phyloP scores from a whole-genome alignment of 257 asterid species.

The Coffea eugenioides region DNA sequence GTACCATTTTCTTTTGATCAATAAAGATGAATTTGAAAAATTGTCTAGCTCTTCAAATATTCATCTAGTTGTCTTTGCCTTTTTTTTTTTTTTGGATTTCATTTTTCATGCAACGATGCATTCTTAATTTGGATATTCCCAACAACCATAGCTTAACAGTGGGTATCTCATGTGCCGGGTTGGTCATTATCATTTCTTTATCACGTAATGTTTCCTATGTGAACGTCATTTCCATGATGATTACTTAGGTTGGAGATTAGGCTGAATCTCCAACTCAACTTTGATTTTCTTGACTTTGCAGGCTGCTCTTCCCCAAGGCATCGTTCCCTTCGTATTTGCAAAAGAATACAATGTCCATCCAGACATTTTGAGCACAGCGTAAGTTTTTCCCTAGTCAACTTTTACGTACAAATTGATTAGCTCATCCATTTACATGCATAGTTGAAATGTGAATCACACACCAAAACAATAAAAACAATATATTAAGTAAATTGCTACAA shows the following conservation, averaged over 20 bases:
- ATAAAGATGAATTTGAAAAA: background rate
- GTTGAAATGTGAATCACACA: background rate
- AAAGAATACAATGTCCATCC: constrained; percentile 91
- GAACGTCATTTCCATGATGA: background rate
- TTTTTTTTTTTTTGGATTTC: too few species aligned
- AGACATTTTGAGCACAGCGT: constrained; percentile 91
- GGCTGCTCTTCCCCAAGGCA: constrained; percentile 97
- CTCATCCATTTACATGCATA: background rate
- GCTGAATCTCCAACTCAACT: background rate
- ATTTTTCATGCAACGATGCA: background rate
- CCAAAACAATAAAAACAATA: background rate
- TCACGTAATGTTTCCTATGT: constrained; percentile 1
- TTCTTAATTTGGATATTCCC: background rate
- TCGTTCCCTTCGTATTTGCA: constrained; percentile 87
- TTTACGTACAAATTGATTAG: background rate
- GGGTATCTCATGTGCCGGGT: background rate
- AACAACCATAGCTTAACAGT: background rate
- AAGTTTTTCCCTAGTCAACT: constrained; percentile 24
- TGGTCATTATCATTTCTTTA: background rate
- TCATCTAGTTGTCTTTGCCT: background rate
- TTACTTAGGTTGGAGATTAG: background rate
- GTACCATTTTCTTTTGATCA: background rate
- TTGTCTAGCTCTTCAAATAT: background rate
- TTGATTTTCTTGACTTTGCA: constrained; percentile 30
- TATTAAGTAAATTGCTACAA: background rate